Evolutionary conservation across 1,284 basidiomycete genomes (phyloP).

Genomic region (Sanghuangporus baumii): DNA sequence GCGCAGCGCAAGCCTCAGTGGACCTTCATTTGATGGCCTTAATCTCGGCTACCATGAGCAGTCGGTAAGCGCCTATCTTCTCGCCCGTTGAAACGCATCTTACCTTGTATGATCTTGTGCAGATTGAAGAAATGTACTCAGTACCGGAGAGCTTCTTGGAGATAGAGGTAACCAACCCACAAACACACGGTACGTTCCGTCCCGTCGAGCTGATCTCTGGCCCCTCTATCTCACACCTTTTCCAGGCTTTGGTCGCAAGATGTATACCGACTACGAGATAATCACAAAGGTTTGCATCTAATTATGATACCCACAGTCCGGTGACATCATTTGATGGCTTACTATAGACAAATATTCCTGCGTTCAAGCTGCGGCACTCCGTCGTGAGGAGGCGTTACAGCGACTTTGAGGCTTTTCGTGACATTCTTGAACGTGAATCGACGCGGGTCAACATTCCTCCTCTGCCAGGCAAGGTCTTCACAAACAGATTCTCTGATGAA

Average conservation of each 20-base stretch:
- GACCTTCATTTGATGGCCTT: constrained; percentile 2
- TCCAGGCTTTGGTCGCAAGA: constrained; percentile 91
- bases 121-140: constrained; percentile 99
- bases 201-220: not conserved
- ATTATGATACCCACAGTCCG: not conserved
- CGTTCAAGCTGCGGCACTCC: constrained; percentile 95
- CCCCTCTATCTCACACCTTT: constrained; percentile 1
- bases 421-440: constrained; percentile 95
- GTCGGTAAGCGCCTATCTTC: constrained; percentile 10
- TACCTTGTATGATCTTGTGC: constrained; percentile 1
- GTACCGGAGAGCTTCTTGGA: constrained; percentile 97
- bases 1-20: constrained; percentile 13
- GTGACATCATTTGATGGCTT: not conserved
- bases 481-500: constrained; percentile 95
- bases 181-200: constrained; percentile 79
- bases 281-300: constrained; percentile 80
- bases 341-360: constrained; percentile 92
- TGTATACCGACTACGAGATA: constrained; percentile 99
- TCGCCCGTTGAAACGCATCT: not conserved
- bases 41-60: constrained; percentile 9
- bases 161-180: constrained; percentile 95
- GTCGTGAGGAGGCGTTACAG: constrained; percentile 94
- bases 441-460: constrained; percentile 97
- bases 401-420: constrained; percentile 98
- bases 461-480: constrained; percentile 95